These are phyloP conservation scores for Fusarium clavum DNA, from an alignment of 2,329 filamentous ascomycete species.

Conservation along the genomic window DNA sequence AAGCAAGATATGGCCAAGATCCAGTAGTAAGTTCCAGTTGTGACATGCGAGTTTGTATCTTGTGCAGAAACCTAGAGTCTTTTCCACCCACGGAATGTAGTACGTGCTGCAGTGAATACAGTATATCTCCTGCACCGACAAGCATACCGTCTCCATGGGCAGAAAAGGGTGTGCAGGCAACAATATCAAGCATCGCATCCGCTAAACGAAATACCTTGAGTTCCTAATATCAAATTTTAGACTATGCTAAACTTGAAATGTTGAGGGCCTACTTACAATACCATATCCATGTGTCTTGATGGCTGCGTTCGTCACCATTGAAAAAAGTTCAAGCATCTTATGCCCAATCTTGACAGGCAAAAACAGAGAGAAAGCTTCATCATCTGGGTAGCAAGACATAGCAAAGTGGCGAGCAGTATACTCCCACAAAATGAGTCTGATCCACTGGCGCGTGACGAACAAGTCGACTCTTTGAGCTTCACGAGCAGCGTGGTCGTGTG, in stretches of 20 bases:
- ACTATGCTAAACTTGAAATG: rapidly evolving
- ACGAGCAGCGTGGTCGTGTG: constrained; percentile 28
- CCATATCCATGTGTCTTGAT: constrained; percentile 45
- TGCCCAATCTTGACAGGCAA: constrained; percentile 44
- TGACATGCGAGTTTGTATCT: constrained; percentile 36
- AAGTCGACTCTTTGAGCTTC: constrained; percentile 45
- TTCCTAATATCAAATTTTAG: constrained; percentile 33
- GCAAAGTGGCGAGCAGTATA: constrained; percentile 45
- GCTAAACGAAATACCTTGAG: constrained; percentile 45
- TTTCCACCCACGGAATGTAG: constrained; percentile 41
- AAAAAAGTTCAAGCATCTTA: constrained; percentile 43
- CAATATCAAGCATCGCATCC: constrained; percentile 42
- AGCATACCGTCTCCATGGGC: constrained; percentile 40
- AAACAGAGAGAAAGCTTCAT: constrained; percentile 44
- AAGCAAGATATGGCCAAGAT: constrained; percentile 27
- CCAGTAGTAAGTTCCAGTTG: constrained; percentile 28
- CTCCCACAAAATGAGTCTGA: constrained; percentile 46
- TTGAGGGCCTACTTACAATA: constrained; percentile 31
- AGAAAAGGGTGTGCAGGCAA: constrained; percentile 34
- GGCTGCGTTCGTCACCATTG: constrained; percentile 37
- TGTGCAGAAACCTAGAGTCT: constrained; percentile 34
- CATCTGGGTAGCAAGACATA: constrained; percentile 43
- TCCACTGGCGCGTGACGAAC: constrained; percentile 47
- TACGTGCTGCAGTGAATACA: constrained; percentile 38
- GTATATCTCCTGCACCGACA: constrained; percentile 40